phyloP scores from a whole-genome alignment of 2,329 filamentous ascomycete species.

The Fusarium floridanum region DNA sequence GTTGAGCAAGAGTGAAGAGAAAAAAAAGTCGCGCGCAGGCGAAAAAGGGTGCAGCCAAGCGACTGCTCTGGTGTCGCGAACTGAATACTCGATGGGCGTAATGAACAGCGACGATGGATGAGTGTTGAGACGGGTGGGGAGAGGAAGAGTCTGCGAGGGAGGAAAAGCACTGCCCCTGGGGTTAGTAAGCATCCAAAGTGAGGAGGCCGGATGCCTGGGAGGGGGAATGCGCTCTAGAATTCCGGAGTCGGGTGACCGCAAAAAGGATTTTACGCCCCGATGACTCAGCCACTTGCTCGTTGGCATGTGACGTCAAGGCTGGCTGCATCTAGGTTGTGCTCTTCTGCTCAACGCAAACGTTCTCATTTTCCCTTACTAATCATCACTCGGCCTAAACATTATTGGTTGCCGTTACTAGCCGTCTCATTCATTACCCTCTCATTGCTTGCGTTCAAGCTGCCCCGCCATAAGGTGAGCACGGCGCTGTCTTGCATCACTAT shows the following conservation, averaged over 20 bases:
- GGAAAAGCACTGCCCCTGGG: slow-evolving; percentile 18
- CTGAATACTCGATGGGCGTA: slow-evolving; percentile 35
- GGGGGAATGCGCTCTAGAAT: neutral
- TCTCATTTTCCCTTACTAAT: slow-evolving; percentile 41
- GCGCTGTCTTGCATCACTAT: slow-evolving; percentile 39
- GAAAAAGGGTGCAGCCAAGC: slow-evolving; percentile 7
- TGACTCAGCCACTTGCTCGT: slow-evolving; percentile 1
- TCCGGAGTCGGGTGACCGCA: neutral
- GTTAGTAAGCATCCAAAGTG: slow-evolving; percentile 34
- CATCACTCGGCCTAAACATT: slow-evolving; percentile 20
- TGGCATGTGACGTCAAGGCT: slow-evolving; percentile 1
- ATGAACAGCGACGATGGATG: slow-evolving; percentile 31
- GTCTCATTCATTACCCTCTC: slow-evolving; percentile 22
- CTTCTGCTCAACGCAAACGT: slow-evolving; percentile 14
- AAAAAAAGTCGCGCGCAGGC: neutral
- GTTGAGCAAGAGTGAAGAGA: slow-evolving; percentile 5
- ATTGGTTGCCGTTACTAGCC: slow-evolving; percentile 51
- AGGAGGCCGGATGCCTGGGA: neutral
- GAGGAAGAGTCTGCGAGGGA: slow-evolving; percentile 40
- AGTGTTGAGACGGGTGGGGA: slow-evolving; percentile 34
- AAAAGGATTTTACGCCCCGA: slow-evolving; percentile 26
- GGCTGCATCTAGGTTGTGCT: neutral
- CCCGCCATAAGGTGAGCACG: slow-evolving; percentile 46
- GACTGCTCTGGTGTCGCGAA: slow-evolving; percentile 21
- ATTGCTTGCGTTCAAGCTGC: slow-evolving; percentile 32